phyloP scores from a whole-genome alignment of 225 moss, liverwort and hornwort species.

The Ulota crispa region DNA sequence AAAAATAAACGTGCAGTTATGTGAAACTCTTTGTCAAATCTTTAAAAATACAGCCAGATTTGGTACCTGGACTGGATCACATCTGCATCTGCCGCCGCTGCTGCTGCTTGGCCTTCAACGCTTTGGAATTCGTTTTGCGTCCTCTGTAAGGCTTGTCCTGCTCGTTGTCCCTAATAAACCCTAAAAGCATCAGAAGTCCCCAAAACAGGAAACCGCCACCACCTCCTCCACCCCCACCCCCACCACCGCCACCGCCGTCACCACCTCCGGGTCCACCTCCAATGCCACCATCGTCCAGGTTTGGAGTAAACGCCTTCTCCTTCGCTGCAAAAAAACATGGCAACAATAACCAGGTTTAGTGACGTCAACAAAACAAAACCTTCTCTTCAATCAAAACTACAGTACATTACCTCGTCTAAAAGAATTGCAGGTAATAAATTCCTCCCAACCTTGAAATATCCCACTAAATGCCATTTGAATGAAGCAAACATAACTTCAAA shows the following conservation, averaged over 20 bases:
- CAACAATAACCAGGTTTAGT: not conserved
- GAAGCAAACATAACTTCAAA: too few relatives aligned
- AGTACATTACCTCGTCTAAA: too few relatives aligned
- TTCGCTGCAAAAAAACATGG: slow-evolving; percentile 40
- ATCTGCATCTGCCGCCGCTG: slow-evolving; percentile 46
- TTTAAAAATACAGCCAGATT: not conserved
- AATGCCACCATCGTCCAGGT: slow-evolving; percentile 54
- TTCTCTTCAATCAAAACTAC: not conserved
- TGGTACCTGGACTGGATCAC: slow-evolving; percentile 15
- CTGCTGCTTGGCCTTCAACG: slow-evolving; percentile 42
- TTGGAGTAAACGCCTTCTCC: slow-evolving; percentile 52
- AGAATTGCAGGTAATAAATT: too few relatives aligned
- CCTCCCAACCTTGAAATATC: too few relatives aligned
- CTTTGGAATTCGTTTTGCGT: slow-evolving; percentile 44
- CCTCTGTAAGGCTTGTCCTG: slow-evolving; percentile 51
- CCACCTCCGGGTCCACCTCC: slow-evolving; percentile 50
- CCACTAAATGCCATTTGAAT: too few relatives aligned
- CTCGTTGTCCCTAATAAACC: slow-evolving; percentile 51
- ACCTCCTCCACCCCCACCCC: slow-evolving; percentile 53
- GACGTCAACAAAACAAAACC: not conserved
- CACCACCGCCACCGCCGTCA: slow-evolving; percentile 50
- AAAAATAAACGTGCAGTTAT: not conserved
- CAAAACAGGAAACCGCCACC: slow-evolving; percentile 60
- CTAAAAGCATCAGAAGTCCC: slow-evolving; percentile 62
- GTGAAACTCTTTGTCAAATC: not conserved